A percentile compares a stretch with the other conserved stretches of the same genome.
These are phyloP conservation scores for Gnetum montanum DNA, from an alignment of 75 land plant genomes.

Conservation along the genomic window DNA sequence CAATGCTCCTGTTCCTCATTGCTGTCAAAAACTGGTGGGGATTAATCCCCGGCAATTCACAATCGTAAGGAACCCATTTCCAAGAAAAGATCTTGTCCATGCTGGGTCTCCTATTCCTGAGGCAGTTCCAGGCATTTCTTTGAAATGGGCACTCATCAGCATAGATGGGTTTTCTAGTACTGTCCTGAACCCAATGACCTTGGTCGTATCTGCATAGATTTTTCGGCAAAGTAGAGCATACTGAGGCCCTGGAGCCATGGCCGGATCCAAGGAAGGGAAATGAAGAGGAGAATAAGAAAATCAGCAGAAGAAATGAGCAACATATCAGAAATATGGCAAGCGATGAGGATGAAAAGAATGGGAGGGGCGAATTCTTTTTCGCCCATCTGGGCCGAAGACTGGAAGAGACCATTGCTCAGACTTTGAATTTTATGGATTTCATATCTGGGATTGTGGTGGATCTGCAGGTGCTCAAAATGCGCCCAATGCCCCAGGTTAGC, in stretches of 20 bases:
- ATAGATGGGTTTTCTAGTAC: slow-evolving; percentile 35
- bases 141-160: slow-evolving; percentile 70
- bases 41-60: slow-evolving; percentile 32
- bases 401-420: too few relatives aligned
- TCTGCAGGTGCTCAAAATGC: too few relatives aligned
- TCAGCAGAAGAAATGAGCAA: not conserved
- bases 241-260: not conserved
- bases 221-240: not conserved
- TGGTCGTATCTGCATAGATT: slow-evolving; percentile 31
- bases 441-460: too few relatives aligned
- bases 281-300: not conserved
- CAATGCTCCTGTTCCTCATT: slow-evolving; percentile 57
- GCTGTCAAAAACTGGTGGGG: slow-evolving; percentile 45
- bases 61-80: slow-evolving; percentile 62
- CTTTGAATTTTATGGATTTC: too few relatives aligned
- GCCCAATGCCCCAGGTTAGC: too few relatives aligned
- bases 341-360: not conserved
- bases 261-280: not conserved
- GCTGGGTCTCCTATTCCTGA: slow-evolving; percentile 47
- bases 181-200: slow-evolving; percentile 52
- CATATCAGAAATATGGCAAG: not conserved
- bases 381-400: too few relatives aligned
- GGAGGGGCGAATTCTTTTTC: too few relatives aligned
- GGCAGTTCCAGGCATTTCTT: slow-evolving; percentile 90
- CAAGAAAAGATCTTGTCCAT: slow-evolving; percentile 63